These are phyloP conservation scores for Salvia rosmarinus DNA, from an alignment of 257 asterid genomes.

Conservation along the genomic window DNA sequence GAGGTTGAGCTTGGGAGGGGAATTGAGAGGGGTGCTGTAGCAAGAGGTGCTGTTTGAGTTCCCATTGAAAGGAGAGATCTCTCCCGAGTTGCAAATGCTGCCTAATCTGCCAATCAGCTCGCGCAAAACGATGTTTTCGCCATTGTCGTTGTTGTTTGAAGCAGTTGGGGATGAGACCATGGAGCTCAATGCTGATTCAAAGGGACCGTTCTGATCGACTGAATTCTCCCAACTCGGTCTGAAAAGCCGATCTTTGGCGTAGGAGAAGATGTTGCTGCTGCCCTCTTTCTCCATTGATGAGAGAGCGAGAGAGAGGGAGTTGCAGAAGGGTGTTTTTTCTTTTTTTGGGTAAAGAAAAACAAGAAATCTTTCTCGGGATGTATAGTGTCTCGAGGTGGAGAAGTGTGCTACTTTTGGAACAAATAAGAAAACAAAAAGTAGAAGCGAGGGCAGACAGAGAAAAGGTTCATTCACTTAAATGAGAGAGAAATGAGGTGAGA, in stretches of 20 bases:
- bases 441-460: not conserved
- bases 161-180: slow-evolving; percentile 88
- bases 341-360: not conserved
- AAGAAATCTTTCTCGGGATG: slow-evolving; percentile 21
- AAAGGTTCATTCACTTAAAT: slow-evolving; percentile 26
- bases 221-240: slow-evolving; percentile 66
- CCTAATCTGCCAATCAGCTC: slow-evolving; percentile 83
- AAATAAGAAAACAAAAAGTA: slow-evolving; percentile 32
- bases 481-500: slow-evolving; percentile 10
- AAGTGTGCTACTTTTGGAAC: slow-evolving; percentile 37
- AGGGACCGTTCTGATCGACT: slow-evolving; percentile 61
- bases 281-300: slow-evolving; percentile 48
- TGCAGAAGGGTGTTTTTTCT: not conserved
- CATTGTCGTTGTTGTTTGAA: slow-evolving; percentile 39
- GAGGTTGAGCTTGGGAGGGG: slow-evolving; percentile 77
- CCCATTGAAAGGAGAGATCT: slow-evolving; percentile 49
- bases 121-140: slow-evolving; percentile 54
- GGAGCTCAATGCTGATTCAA: slow-evolving; percentile 87
- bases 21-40: slow-evolving; percentile 70
- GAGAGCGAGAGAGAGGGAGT: not conserved
- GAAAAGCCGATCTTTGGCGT: slow-evolving; percentile 37
- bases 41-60: slow-evolving; percentile 43
- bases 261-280: slow-evolving; percentile 29
- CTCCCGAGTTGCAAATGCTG: slow-evolving; percentile 66
- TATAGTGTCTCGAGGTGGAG: slow-evolving; percentile 6